Evolutionary conservation across 345 rosid species (phyloP).

Genomic region (Gossypium turneri): DNA sequence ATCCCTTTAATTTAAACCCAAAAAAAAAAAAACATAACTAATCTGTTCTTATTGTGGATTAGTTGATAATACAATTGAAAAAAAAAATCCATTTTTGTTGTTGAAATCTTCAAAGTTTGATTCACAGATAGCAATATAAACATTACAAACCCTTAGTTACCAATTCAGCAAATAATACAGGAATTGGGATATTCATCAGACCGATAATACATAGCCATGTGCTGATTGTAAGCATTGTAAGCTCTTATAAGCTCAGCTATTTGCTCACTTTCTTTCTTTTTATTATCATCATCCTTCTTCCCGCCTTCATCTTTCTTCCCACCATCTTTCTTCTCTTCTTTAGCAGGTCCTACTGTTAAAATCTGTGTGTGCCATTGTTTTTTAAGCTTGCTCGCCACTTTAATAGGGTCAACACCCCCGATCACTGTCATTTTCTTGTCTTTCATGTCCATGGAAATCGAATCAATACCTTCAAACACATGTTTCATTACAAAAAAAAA

Average conservation of each 20-base stretch:
- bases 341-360: conserved; percentile 45
- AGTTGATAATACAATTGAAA: not conserved
- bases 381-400: conserved; percentile 37
- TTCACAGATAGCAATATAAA: not conserved
- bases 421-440: conserved; percentile 52
- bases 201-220: conserved; percentile 23
- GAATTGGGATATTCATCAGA: conserved; percentile 50
- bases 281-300: conserved; percentile 24
- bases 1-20: not conserved
- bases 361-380: conserved; percentile 35
- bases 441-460: conserved; percentile 50
- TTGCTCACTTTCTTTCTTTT: conserved; percentile 30
- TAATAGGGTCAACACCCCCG: conserved; percentile 46
- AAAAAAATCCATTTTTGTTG: not conserved
- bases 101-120: not conserved
- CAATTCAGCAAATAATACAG: conserved; percentile 39
- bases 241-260: conserved; percentile 26
- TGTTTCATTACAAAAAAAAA: conserved; percentile 13
- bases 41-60: not conserved
- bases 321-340: conserved; percentile 35
- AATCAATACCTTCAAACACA: conserved; percentile 30
- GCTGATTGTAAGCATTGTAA: conserved; percentile 29
- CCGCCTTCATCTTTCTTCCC: conserved; percentile 11
- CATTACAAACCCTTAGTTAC: no score
- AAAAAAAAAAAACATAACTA: not conserved